Evolutionary conservation across 2,329 filamentous ascomycete species (phyloP).

Genomic region (Didymella sp.): DNA sequence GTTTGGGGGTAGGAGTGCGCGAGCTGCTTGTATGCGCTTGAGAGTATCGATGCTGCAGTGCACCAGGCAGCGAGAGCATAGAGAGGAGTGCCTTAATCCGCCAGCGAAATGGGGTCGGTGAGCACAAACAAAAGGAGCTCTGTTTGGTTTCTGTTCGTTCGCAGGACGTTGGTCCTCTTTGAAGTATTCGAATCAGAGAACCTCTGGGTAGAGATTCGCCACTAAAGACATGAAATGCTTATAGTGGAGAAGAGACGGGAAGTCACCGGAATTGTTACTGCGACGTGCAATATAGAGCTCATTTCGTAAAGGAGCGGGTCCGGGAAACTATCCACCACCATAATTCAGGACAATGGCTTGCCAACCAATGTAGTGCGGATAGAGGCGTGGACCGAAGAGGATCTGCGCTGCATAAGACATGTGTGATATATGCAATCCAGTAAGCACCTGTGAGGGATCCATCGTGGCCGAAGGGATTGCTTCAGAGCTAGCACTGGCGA

Average conservation of each 20-base stretch:
- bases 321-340: background rate
- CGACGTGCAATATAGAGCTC: background rate
- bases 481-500: background rate
- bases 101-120: background rate
- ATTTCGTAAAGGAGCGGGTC: background rate
- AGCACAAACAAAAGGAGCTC: background rate
- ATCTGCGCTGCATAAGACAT: background rate
- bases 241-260: background rate
- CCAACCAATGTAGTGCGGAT: background rate
- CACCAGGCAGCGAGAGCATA: background rate
- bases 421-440: background rate
- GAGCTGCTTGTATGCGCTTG: background rate
- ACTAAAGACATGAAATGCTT: background rate
- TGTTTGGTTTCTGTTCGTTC: background rate
- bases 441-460: background rate
- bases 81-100: background rate
- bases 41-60: background rate
- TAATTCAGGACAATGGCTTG: background rate
- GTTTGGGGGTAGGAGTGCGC: background rate
- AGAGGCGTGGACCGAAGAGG: background rate
- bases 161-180: background rate
- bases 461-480: background rate
- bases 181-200: background rate
- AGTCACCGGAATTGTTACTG: background rate
- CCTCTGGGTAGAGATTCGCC: background rate